A percentile compares a stretch with the other conserved stretches of the same genome.
phyloP scores from a whole-genome alignment of 768 basidiomycete genomes.

The Mycena amicta region DNA sequence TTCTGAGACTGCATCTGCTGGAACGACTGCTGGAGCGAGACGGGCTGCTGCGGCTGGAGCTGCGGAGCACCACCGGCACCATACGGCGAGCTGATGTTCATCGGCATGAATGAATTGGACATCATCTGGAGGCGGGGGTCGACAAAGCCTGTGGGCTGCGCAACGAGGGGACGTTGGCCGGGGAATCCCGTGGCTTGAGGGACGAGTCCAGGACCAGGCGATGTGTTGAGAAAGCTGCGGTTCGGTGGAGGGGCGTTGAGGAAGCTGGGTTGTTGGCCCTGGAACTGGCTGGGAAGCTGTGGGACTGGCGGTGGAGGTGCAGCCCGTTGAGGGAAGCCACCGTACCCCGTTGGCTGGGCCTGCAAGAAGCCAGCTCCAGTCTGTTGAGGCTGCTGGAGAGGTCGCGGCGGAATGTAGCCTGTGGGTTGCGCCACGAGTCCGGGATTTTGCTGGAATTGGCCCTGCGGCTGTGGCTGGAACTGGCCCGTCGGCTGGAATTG shows the following conservation, averaged over 20 bases:
- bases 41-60: conserved; percentile 64
- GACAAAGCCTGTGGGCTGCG: conserved; percentile 78
- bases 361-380: conserved; percentile 55
- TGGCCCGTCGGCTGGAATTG: conserved; percentile 37
- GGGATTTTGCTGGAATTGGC: conserved; percentile 17
- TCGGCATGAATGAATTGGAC: conserved; percentile 90
- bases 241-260: conserved; percentile 45
- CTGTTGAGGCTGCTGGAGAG: conserved; percentile 63
- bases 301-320: conserved; percentile 63
- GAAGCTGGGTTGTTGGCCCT: conserved; percentile 46
- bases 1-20: conserved; percentile 79
- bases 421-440: conserved; percentile 64
- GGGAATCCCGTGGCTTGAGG: conserved; percentile 65
- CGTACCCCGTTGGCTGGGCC: conserved; percentile 57
- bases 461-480: conserved; percentile 29
- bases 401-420: conserved; percentile 47
- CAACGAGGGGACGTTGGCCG: conserved; percentile 50
- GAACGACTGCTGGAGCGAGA: conserved; percentile 80
- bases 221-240: conserved; percentile 53
- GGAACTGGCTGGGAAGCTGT: conserved; percentile 63
- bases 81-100: conserved; percentile 62
- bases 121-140: conserved; percentile 88
- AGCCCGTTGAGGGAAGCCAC: conserved; percentile 46
- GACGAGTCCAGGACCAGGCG: conserved; percentile 51
- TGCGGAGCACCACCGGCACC: conserved; percentile 63